Conservation (phyloP, 176 grass and related monocot genomes). For the Eragrostis curvula region DNA sequence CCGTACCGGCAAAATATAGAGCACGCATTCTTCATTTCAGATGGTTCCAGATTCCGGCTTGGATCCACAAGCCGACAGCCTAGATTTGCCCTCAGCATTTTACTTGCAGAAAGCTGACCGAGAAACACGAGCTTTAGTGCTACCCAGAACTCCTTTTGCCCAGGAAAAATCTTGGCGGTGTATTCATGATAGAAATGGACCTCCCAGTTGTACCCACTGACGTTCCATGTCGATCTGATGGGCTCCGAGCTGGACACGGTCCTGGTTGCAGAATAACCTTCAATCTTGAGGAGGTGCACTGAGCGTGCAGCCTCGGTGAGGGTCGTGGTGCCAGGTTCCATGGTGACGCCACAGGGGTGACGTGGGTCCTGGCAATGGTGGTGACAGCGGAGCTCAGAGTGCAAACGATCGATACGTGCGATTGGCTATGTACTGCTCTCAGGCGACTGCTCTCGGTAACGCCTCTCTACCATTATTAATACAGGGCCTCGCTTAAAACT, state of each 20-base stretch:
- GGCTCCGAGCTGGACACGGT: rapidly evolving
- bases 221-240: background rate
- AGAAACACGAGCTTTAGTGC: background rate
- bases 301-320: background rate
- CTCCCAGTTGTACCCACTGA: slow-evolving; percentile 17
- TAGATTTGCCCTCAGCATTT: background rate
- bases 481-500: too few relatives aligned
- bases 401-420: too few relatives aligned
- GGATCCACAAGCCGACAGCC: background rate
- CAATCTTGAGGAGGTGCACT: slow-evolving; percentile 2
- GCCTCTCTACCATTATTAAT: too few relatives aligned
- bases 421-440: too few relatives aligned
- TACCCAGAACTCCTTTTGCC: background rate
- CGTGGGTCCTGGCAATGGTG: too few relatives aligned
- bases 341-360: too few relatives aligned
- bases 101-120: background rate
- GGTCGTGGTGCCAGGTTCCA: background rate
- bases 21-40: background rate
- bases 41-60: background rate
- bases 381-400: too few relatives aligned
- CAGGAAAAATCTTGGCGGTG: background rate
- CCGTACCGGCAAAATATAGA: rapidly evolving
- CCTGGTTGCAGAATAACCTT: background rate
- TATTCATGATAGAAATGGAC: background rate
- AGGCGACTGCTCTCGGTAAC: too few relatives aligned